phyloP scores from a whole-genome alignment of 176 grass and related monocot genomes.

The Ananas comosus region DNA sequence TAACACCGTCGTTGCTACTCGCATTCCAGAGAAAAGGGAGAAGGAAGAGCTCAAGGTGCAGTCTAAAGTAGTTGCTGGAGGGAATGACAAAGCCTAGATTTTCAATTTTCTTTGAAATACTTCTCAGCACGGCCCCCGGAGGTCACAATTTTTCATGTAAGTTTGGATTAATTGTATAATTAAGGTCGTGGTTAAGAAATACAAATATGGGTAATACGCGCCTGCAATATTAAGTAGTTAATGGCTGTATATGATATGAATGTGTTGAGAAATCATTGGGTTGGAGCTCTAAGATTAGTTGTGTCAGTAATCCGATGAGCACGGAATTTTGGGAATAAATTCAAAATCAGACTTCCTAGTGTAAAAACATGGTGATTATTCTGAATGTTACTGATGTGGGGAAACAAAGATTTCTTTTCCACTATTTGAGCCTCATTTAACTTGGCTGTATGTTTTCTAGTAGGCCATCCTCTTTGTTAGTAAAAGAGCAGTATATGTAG shows the following conservation, averaged over 20 bases:
- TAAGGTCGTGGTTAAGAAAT: not conserved
- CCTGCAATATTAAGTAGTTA: not conserved
- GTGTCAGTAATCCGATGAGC: too few relatives aligned
- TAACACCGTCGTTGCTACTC: slow-evolving; percentile 2
- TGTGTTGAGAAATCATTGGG: not conserved
- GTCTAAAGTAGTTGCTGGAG: slow-evolving; percentile 17
- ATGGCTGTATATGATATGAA: not conserved
- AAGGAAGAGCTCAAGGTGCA: slow-evolving; percentile 16
- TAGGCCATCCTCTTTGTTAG: too few relatives aligned
- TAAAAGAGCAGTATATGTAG: too few relatives aligned
- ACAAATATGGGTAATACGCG: not conserved
- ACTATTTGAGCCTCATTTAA: too few relatives aligned
- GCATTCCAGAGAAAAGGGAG: slow-evolving; percentile 13
- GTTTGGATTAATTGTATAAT: slow-evolving; percentile 8
- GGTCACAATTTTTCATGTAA: slow-evolving; percentile 14
- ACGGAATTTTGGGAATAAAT: too few relatives aligned
- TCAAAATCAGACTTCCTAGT: too few relatives aligned
- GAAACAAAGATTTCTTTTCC: too few relatives aligned
- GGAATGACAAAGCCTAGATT: slow-evolving; percentile 35
- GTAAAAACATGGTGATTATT: too few relatives aligned
- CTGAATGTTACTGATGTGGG: too few relatives aligned
- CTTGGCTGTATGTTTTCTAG: too few relatives aligned
- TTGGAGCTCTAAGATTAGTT: not conserved
- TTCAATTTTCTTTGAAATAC: slow-evolving; percentile 4
- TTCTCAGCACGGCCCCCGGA: slow-evolving; percentile 1